A percentile compares a stretch with the other conserved stretches of the same genome.
phyloP scores from a whole-genome alignment of 805 yeast genomes.

The Metschnikowia amazonensis region DNA sequence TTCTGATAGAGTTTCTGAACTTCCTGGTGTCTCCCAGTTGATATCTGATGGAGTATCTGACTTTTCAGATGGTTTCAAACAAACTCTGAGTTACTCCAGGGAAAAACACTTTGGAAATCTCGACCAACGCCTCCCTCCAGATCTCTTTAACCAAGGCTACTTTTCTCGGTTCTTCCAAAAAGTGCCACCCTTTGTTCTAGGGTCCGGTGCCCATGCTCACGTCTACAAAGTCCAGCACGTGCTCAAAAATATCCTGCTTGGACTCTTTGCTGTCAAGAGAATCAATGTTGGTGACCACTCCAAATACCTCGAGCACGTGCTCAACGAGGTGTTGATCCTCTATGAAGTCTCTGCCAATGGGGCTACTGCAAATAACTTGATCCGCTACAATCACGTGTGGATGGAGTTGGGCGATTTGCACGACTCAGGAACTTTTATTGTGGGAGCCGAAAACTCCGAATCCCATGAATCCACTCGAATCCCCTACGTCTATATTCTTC shows the following conservation, averaged over 20 bases:
- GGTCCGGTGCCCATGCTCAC: conserved; percentile 81
- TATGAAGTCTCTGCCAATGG: conserved; percentile 46
- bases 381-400: conserved; percentile 91
- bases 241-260: conserved; percentile 67
- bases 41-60: too few relatives aligned
- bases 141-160: conserved; percentile 78
- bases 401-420: conserved; percentile 60
- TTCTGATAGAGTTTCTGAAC: too few relatives aligned
- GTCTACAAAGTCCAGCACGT: conserved; percentile 82
- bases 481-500: conserved; percentile 76
- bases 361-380: conserved; percentile 54
- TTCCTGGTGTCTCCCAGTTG: too few relatives aligned
- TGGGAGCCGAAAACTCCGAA: conserved; percentile 10
- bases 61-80: too few relatives aligned
- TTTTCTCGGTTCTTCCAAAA: conserved; percentile 67
- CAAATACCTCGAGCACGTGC: conserved; percentile 62
- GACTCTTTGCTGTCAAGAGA: conserved; percentile 79
- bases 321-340: conserved; percentile 74
- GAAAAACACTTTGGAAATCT: too few relatives aligned
- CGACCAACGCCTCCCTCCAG: conserved; percentile 50
- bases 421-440: conserved; percentile 38
- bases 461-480: conserved; percentile 20
- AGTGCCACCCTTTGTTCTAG: conserved; percentile 50
- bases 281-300: conserved; percentile 79
- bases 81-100: too few relatives aligned